These are phyloP conservation scores for Melastoma candidum DNA, from an alignment of 441 rosid species.

Conservation along the genomic window DNA sequence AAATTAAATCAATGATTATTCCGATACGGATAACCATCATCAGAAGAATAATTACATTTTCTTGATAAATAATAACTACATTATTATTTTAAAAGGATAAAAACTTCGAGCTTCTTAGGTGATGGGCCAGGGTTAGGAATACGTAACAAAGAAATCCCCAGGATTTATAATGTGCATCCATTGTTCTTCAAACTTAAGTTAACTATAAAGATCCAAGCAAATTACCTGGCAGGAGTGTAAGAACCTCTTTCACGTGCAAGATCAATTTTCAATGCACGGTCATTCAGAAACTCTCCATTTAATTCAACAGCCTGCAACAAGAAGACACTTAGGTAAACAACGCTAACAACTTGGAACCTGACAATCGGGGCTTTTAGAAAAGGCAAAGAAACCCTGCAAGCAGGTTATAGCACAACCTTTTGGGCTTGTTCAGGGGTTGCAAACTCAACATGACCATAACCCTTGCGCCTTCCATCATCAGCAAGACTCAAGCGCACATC, in stretches of 20 bases:
- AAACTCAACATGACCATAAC: slow-evolving; percentile 83
- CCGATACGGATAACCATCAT: too few relatives aligned
- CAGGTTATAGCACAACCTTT: slow-evolving; percentile 28
- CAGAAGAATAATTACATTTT: too few relatives aligned
- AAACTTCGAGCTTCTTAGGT: too few relatives aligned
- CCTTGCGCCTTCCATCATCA: slow-evolving; percentile 48
- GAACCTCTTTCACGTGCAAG: slow-evolving; percentile 51
- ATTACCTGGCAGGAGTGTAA: slow-evolving; percentile 62
- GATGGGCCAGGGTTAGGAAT: too few relatives aligned
- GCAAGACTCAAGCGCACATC: slow-evolving; percentile 61
- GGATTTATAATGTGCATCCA: too few relatives aligned
- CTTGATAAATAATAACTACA: too few relatives aligned
- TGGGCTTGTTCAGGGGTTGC: slow-evolving; percentile 52
- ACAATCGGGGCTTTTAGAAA: not conserved
- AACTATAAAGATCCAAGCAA: not conserved
- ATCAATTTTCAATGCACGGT: slow-evolving; percentile 54
- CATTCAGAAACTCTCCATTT: slow-evolving; percentile 38
- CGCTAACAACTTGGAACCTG: not conserved
- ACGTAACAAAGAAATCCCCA: too few relatives aligned
- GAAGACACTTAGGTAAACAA: not conserved
- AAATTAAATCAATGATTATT: too few relatives aligned
- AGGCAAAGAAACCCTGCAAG: not conserved
- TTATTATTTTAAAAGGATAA: too few relatives aligned
- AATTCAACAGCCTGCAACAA: slow-evolving; percentile 43
- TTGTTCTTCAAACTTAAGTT: not conserved